Conservation (phyloP, 2,329 filamentous ascomycete genomes). For the Didymella pinodella region DNA sequence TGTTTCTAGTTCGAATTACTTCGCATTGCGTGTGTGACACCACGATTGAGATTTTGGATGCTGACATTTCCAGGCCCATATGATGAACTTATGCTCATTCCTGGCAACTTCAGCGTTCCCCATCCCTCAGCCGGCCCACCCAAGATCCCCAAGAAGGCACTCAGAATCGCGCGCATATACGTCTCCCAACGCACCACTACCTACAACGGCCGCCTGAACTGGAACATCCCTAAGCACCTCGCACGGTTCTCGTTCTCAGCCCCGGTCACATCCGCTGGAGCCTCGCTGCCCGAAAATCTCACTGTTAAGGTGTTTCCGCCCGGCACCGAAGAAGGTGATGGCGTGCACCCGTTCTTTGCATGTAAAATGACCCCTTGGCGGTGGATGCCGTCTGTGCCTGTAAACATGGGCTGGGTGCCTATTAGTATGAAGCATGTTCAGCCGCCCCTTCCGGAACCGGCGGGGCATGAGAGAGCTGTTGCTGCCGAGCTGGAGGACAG, state of each 20-base stretch:
- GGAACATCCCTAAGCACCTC: slow-evolving; percentile 49
- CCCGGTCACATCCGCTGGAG: slow-evolving; percentile 26
- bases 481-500: slow-evolving; percentile 13
- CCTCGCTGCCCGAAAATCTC: slow-evolving; percentile 28
- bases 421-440: slow-evolving; percentile 33
- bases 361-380: slow-evolving; percentile 38
- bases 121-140: slow-evolving; percentile 18
- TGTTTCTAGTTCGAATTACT: background rate
- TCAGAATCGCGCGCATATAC: slow-evolving; percentile 45
- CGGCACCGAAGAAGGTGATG: slow-evolving; percentile 32
- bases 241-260: slow-evolving; percentile 46
- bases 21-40: background rate
- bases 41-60: background rate
- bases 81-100: slow-evolving; percentile 45
- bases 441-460: slow-evolving; percentile 33
- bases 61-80: slow-evolving; percentile 35
- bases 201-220: slow-evolving; percentile 47
- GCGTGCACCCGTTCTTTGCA: slow-evolving; percentile 35
- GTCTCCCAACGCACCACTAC: slow-evolving; percentile 44
- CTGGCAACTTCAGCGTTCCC: slow-evolving; percentile 41
- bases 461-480: slow-evolving; percentile 21
- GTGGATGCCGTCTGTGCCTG: slow-evolving; percentile 37
- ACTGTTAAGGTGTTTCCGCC: slow-evolving; percentile 41
- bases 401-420: slow-evolving; percentile 36
- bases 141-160: slow-evolving; percentile 39